phyloP scores from a whole-genome alignment of 2,329 filamentous ascomycete genomes.

The Akanthomyces muscarius region DNA sequence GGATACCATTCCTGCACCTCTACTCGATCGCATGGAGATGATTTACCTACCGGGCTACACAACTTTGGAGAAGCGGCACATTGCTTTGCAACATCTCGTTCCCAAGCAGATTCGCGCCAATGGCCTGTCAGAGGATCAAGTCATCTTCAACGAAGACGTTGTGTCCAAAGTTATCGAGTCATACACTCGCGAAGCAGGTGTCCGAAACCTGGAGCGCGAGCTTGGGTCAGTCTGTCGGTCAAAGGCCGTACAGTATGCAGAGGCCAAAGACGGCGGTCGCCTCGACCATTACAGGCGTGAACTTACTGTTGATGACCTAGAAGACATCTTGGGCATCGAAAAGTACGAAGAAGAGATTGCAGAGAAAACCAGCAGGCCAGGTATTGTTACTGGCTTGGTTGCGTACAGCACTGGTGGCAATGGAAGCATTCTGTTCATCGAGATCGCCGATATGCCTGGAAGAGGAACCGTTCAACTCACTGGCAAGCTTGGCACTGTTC shows the following conservation, averaged over 20 bases:
- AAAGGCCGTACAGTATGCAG: slow-evolving; percentile 92
- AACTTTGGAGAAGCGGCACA: slow-evolving; percentile 93
- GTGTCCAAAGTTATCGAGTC: slow-evolving; percentile 93
- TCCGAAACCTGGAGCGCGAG: slow-evolving; percentile 93
- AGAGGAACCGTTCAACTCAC: slow-evolving; percentile 89
- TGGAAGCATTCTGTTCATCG: slow-evolving; percentile 95
- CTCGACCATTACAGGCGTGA: slow-evolving; percentile 67
- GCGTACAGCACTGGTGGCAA: slow-evolving; percentile 91
- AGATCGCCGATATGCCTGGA: slow-evolving; percentile 96
- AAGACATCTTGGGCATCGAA: slow-evolving; percentile 87
- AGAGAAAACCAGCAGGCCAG: slow-evolving; percentile 76
- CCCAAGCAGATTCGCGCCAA: slow-evolving; percentile 94
- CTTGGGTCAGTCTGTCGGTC: slow-evolving; percentile 90
- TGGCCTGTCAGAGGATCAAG: slow-evolving; percentile 71
- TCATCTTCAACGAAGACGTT: slow-evolving; percentile 75
- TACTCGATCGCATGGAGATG: slow-evolving; percentile 95
- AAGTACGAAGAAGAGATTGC: slow-evolving; percentile 95
- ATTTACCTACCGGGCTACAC: slow-evolving; percentile 94
- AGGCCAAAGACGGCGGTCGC: slow-evolving; percentile 72
- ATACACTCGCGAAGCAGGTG: slow-evolving; percentile 94
- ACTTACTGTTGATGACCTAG: slow-evolving; percentile 75
- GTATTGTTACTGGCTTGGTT: slow-evolving; percentile 92
- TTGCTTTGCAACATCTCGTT: slow-evolving; percentile 87
- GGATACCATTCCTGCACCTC: slow-evolving; percentile 89
- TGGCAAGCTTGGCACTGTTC: slow-evolving; percentile 90